Evolutionary conservation across 2,329 filamentous ascomycete genomes (phyloP), one percentile per base, ranked within the genome.

Genomic region (Pseudocercospora macadamiae): DNA sequence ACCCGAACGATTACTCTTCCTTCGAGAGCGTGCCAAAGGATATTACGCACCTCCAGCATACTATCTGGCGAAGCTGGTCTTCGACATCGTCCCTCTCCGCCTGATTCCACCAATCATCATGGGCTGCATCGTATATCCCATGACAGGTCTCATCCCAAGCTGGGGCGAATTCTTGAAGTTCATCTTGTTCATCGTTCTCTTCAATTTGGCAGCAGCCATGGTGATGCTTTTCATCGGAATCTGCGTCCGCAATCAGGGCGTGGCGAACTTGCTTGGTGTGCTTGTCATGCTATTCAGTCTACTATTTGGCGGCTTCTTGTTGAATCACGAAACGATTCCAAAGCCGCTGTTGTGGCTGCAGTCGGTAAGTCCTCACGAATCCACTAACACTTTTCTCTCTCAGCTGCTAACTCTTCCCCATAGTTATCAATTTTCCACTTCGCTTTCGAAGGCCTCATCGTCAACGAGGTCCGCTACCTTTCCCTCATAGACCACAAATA

Each of bases 171-270:
- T 99, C 75, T 84, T 93, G 73, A 91, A 89, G 66, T 99, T 99
- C 71, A 85, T 97, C 65, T 80, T 97, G 3, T 91, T 97, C 54
- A 81, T 99, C 44, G 91, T 97, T 0, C 83, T 99, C 18, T 99
- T 99, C 82, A 99, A 99, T 74, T 82, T 99, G 25, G 93, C 95
- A 0, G 93, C 95, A 0, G 91, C 95, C 0, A 89, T 89, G 30
- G 95, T 99, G 61, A 97, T 92, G 73, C 82, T 99, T 6, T 97
- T 97, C 73, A 96, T 99, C 67, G 95, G 95, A 64, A 96, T 99
- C 60, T 84, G 97, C 6, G 96, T 96, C 82, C 91, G 90, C 70
- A 95, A 99, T 70, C 86, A 85, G 28, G 89, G 92, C 34, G 92
- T 99, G 2, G 95, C 95, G 51, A 97, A 96, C 74, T 76, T 99